These are phyloP conservation scores for Punica granatum DNA, from an alignment of 345 rosid species.

Conservation along the genomic window DNA sequence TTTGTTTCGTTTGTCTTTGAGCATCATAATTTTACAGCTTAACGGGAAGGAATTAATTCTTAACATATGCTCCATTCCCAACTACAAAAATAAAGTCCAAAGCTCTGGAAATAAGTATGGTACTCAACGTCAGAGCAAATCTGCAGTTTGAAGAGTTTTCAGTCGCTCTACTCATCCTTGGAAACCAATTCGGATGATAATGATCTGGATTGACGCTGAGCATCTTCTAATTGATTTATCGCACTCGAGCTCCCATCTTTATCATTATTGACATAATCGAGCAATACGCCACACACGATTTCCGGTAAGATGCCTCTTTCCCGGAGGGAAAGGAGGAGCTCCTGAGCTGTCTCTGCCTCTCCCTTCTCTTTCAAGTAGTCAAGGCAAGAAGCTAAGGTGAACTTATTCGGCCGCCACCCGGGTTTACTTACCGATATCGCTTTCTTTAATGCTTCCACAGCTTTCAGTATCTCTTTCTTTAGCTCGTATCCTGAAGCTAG, in stretches of 20 bases:
- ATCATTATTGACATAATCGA: background rate
- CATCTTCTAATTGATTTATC: background rate
- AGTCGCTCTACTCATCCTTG: background rate
- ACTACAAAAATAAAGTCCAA: background rate
- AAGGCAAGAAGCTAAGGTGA: slow-evolving; percentile 15
- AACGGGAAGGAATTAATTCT: background rate
- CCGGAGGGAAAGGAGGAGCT: slow-evolving; percentile 7
- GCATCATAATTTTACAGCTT: background rate
- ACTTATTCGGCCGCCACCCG: slow-evolving; percentile 15
- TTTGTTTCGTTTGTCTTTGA: background rate
- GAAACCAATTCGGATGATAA: background rate
- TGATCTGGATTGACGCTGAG: background rate
- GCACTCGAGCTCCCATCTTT: background rate
- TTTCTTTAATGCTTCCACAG: slow-evolving; percentile 16
- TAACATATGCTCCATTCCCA: background rate
- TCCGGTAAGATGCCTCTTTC: background rate
- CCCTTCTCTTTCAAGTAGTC: slow-evolving; percentile 16
- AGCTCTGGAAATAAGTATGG: background rate
- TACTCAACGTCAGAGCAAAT: background rate
- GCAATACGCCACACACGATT: background rate
- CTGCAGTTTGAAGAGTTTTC: background rate
- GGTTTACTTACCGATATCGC: slow-evolving; percentile 1
- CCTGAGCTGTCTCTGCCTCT: slow-evolving; percentile 12
- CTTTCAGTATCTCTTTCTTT: slow-evolving; percentile 9
- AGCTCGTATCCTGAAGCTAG: slow-evolving; percentile 7